These are phyloP conservation scores for Pseudogymnoascus sp. DNA, from an alignment of 2,329 filamentous ascomycete genomes.

Conservation along the genomic window DNA sequence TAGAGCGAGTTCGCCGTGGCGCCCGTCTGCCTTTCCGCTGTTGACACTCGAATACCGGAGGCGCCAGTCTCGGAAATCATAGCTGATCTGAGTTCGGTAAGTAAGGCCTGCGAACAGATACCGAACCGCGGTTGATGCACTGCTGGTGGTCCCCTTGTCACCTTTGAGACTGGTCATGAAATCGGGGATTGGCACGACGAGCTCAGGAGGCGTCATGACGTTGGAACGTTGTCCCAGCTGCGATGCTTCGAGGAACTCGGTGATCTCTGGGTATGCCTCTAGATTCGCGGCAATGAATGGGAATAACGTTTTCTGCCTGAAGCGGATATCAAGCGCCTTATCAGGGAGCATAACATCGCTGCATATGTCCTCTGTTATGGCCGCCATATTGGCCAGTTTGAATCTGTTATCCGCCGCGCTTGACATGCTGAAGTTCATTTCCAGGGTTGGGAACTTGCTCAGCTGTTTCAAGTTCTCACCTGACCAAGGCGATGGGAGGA, in stretches of 20 bases:
- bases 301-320: slow-evolving; percentile 23
- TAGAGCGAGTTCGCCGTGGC: neutral
- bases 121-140: slow-evolving; percentile 20
- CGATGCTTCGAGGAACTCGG: slow-evolving; percentile 20
- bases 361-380: slow-evolving; percentile 19
- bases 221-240: slow-evolving; percentile 16
- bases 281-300: slow-evolving; percentile 13
- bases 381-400: slow-evolving; percentile 18
- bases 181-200: slow-evolving; percentile 23
- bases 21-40: slow-evolving; percentile 26
- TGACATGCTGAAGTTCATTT: slow-evolving; percentile 24
- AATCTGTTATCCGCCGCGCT: slow-evolving; percentile 11
- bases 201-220: slow-evolving; percentile 22
- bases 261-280: slow-evolving; percentile 14
- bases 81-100: slow-evolving; percentile 19
- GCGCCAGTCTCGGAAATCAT: slow-evolving; percentile 22
- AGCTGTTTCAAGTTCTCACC: slow-evolving; percentile 13
- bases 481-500: slow-evolving; percentile 12
- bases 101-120: slow-evolving; percentile 29
- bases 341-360: slow-evolving; percentile 29
- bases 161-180: slow-evolving; percentile 16
- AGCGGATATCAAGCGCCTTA: slow-evolving; percentile 25
- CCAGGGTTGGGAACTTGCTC: slow-evolving; percentile 25
- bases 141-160: neutral
- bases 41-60: slow-evolving; percentile 25